These are phyloP conservation scores for Cryphonectria japonica DNA, from an alignment of 2,329 filamentous ascomycete genomes.

Conservation along the genomic window DNA sequence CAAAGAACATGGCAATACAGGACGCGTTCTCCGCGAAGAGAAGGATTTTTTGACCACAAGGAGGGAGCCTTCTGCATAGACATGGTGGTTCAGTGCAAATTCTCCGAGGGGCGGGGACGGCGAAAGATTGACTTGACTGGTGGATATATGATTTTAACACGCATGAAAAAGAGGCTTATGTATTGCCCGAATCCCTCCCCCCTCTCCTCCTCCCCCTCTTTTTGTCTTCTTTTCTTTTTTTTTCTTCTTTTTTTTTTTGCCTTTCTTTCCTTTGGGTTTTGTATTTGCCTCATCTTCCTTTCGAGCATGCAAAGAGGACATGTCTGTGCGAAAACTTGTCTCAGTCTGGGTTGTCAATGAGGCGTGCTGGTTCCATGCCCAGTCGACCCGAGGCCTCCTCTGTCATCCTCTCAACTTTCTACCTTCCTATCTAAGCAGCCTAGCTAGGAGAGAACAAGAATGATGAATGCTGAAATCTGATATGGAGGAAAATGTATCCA, in stretches of 20 bases:
- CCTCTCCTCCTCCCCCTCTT: too few relatives aligned
- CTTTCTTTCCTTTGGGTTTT: neutral
- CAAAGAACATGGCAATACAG: neutral
- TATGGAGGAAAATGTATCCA: neutral
- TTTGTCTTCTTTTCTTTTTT: neutral
- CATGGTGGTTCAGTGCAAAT: neutral
- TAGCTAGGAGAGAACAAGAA: neutral
- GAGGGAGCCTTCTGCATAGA: neutral
- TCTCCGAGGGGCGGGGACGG: neutral
- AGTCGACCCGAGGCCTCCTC: conserved; percentile 4
- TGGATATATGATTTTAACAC: neutral
- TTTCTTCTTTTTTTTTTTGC: neutral
- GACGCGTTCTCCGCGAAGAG: neutral
- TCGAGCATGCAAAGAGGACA: neutral
- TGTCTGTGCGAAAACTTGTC: neutral
- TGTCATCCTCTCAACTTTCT: neutral
- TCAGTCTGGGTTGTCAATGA: neutral
- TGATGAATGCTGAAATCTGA: conserved; percentile 1
- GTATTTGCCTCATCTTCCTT: neutral
- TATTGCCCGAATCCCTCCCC: too few relatives aligned
- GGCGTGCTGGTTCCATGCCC: conserved; percentile 20
- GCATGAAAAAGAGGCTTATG: neutral
- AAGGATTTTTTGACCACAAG: neutral
- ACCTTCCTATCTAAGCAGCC: conserved; percentile 10
- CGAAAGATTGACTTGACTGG: conserved; percentile 8